Evolutionary conservation across 2,329 filamentous ascomycete species (phyloP), one percentile per base, ranked within the genome.

Genomic region (Aspergillus neotritici): DNA sequence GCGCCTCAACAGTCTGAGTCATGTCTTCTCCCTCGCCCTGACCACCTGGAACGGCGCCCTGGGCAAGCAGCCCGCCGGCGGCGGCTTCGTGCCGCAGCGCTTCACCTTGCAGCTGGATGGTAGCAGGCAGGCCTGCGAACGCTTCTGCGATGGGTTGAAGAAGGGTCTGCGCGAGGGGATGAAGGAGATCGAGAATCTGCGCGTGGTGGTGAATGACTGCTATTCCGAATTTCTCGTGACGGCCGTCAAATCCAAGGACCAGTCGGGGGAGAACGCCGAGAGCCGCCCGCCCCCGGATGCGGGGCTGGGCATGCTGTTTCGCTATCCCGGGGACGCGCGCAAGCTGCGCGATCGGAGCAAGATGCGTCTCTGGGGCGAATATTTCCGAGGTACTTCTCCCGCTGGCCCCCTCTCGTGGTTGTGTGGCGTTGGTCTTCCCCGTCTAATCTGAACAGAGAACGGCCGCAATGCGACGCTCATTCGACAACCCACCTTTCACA

Each of bases 291-390:
- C 85, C 11, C 91, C 93, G n/a, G 91, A 98, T 67, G 93, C 90
- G 15, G 93, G 93, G 1, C 73, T 98, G 30, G 93, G 93, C 30
- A 87, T 94, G 78, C 68, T 94, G 11, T 98, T 96, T 67, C 83
- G 85, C 58, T 98, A 98, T 61, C 93, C 93, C 1, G 93, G 93
- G 44, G 94, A 98, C 69, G 80, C 90, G 31, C 87, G 90, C 62
- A 97, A 97, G 69, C 76, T 97, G 47, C 80, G 93, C 54, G 93
- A 98, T 65, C 79, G 89, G 44, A 94, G 91, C 61, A 98, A 98
- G 73, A 97, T 98, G 86, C 79, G 93, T 35, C 71, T 98, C 32
- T 98, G 93, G 93, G 88, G 87, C 45, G 93, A 98, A 68, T 98
- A 98, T 65, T 75, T 98, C 48, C 79, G 87, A 64, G 67, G 72